These are phyloP conservation scores for Hypoxylon perforatum DNA, from an alignment of 495 filamentous ascomycete species.

Conservation along the genomic window DNA sequence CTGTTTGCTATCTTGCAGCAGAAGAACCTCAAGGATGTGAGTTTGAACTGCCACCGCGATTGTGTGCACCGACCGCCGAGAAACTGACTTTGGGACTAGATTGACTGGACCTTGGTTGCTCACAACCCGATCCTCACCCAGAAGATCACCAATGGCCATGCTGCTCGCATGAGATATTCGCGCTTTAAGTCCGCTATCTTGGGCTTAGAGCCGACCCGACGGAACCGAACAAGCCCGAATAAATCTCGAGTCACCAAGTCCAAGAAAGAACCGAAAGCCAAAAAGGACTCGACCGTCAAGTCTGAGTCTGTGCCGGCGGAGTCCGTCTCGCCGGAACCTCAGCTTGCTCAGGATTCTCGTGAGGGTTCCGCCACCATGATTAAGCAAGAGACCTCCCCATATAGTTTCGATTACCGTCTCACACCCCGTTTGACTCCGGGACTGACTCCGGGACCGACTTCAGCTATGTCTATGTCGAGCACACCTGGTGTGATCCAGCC, in stretches of 20 bases:
- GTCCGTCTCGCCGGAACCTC: conserved; percentile 10
- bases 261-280: conserved; percentile 52
- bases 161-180: conserved; percentile 82
- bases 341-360: conserved; percentile 12
- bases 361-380: conserved; percentile 41
- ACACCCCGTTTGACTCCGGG: conserved; percentile 45
- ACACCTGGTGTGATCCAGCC: conserved; percentile 41
- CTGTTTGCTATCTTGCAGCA: conserved; percentile 82
- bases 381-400: conserved; percentile 48
- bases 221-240: conserved; percentile 50
- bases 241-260: conserved; percentile 53
- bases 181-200: conserved; percentile 67
- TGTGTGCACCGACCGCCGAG: not conserved
- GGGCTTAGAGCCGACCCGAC: conserved; percentile 53
- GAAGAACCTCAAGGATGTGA: conserved; percentile 76
- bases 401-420: conserved; percentile 33
- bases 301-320: conserved; percentile 19
- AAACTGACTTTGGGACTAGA: conserved; percentile 54
- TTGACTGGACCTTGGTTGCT: conserved; percentile 80
- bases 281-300: conserved; percentile 46
- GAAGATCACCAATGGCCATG: conserved; percentile 81
- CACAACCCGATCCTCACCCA: conserved; percentile 59
- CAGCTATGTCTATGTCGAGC: conserved; percentile 16
- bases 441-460: conserved; percentile 24
- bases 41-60: conserved; percentile 37